Conservation (phyloP, 805 yeast species). For the Zygoascus bituminiphila region DNA sequence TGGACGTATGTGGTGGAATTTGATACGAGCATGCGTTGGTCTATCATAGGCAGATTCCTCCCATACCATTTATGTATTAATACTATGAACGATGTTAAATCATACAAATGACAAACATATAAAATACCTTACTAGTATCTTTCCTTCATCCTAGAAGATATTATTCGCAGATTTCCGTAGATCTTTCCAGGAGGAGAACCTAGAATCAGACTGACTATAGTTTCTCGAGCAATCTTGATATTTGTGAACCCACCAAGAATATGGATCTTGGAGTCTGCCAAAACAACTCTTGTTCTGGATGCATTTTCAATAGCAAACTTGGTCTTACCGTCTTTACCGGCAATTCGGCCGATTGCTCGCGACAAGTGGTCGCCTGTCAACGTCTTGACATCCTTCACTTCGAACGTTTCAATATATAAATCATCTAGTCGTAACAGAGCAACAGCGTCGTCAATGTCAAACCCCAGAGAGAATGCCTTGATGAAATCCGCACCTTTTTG, state of each 20-base stretch:
- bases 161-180: slow-evolving; percentile 92
- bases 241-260: slow-evolving; percentile 95
- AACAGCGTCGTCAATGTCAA: slow-evolving; percentile 94
- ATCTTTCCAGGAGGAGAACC: slow-evolving; percentile 99
- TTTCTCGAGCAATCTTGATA: slow-evolving; percentile 96
- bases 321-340: slow-evolving; percentile 98
- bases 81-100: background rate
- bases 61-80: slow-evolving; percentile 1
- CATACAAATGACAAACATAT: background rate
- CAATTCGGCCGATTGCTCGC: slow-evolving; percentile 98
- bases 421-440: slow-evolving; percentile 92
- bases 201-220: slow-evolving; percentile 86
- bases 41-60: too few relatives aligned
- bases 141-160: slow-evolving; percentile 95
- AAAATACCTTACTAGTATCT: slow-evolving; percentile 46
- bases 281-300: slow-evolving; percentile 92
- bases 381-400: slow-evolving; percentile 93
- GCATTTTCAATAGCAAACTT: slow-evolving; percentile 98
- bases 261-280: slow-evolving; percentile 95
- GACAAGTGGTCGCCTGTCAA: slow-evolving; percentile 92
- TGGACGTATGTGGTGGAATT: too few relatives aligned
- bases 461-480: slow-evolving; percentile 91
- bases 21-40: too few relatives aligned
- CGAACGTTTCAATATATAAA: slow-evolving; percentile 93
- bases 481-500: slow-evolving; percentile 98